Evolutionary conservation across 257 asterid species (phyloP).

Genomic region (Scutellaria galericulata): DNA sequence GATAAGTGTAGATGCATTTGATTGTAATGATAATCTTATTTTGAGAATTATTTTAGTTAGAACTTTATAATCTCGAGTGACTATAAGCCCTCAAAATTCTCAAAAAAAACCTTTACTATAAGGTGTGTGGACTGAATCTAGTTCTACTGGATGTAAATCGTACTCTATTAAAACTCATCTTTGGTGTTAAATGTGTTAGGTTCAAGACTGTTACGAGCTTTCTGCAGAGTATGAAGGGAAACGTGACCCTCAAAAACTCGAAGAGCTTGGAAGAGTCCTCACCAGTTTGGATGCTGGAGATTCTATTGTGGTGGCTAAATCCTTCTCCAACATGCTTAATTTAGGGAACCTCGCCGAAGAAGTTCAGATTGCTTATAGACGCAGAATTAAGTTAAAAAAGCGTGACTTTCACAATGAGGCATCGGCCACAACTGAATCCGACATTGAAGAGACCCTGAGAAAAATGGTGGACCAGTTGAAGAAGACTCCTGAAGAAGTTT

Average conservation of each 20-base stretch:
- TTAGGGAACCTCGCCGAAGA: conserved; percentile 91
- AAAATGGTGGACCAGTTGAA: conserved; percentile 75
- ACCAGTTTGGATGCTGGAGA: conserved; percentile 91
- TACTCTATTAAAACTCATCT: conserved; percentile 14
- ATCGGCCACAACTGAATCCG: conserved; percentile 80
- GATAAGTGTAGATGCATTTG: too few species aligned
- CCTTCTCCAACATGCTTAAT: conserved; percentile 89
- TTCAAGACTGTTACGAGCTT: conserved; percentile 88
- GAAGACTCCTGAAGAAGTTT: conserved; percentile 77
- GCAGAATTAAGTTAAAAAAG: conserved; percentile 71
- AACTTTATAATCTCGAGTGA: background rate
- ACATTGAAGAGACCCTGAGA: conserved; percentile 83
- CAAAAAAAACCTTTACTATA: background rate
- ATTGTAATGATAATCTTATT: background rate
- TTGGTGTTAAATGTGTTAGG: conserved; percentile 48
- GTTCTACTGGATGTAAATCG: background rate
- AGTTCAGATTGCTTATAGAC: conserved; percentile 87
- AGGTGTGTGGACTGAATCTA: too few species aligned
- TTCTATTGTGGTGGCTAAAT: conserved; percentile 77
- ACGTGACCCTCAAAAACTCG: conserved; percentile 66
- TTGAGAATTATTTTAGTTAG: background rate
- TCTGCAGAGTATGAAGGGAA: conserved; percentile 80
- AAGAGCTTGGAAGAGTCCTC: conserved; percentile 80
- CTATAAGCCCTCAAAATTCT: background rate
- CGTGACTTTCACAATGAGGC: conserved; percentile 80